Percentiles rank a stretch among this genome's conserved stretches.
These are phyloP conservation scores for Podosphaera fusca DNA, from an alignment of 2,329 filamentous ascomycete genomes.

Conservation along the genomic window DNA sequence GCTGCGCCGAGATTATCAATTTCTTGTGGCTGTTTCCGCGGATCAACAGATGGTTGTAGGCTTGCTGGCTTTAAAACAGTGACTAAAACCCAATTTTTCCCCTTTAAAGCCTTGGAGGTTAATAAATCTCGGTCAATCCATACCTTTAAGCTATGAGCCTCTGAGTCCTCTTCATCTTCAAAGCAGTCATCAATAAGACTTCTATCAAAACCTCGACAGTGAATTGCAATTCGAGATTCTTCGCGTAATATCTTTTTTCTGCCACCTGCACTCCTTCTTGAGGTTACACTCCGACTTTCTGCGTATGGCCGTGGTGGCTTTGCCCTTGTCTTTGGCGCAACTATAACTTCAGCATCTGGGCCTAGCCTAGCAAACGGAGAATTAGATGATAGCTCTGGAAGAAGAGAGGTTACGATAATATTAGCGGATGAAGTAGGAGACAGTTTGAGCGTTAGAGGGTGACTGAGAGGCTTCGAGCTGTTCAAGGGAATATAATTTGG, in stretches of 20 bases:
- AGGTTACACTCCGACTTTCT: constrained; percentile 61
- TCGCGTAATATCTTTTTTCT: constrained; percentile 41
- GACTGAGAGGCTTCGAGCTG: constrained; percentile 30
- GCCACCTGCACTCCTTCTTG: constrained; percentile 49
- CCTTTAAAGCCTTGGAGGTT: constrained; percentile 46
- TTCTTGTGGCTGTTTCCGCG: constrained; percentile 42
- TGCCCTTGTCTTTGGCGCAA: constrained; percentile 73
- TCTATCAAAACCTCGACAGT: constrained; percentile 59
- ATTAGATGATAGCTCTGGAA: constrained; percentile 43
- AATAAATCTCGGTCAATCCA: constrained; percentile 72
- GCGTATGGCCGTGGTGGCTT: constrained; percentile 41
- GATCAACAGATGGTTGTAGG: constrained; percentile 46
- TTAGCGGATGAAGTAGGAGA: constrained; percentile 91
- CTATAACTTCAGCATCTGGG: constrained; percentile 87
- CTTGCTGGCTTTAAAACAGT: constrained; percentile 69
- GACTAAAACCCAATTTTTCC: constrained; percentile 56
- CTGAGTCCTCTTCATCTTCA: constrained; percentile 30
- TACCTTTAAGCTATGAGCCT: constrained; percentile 39
- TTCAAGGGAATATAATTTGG: constrained; percentile 37
- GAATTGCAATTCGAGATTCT: constrained; percentile 42
- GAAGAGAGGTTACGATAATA: constrained; percentile 64
- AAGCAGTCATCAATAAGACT: constrained; percentile 53
- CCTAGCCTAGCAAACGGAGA: constrained; percentile 77
- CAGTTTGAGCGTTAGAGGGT: constrained; percentile 76
- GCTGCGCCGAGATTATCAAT: constrained; percentile 37